Base-by-base conservation (phyloP, 306 rosid species). In the Prunus kanzakura region DNA sequence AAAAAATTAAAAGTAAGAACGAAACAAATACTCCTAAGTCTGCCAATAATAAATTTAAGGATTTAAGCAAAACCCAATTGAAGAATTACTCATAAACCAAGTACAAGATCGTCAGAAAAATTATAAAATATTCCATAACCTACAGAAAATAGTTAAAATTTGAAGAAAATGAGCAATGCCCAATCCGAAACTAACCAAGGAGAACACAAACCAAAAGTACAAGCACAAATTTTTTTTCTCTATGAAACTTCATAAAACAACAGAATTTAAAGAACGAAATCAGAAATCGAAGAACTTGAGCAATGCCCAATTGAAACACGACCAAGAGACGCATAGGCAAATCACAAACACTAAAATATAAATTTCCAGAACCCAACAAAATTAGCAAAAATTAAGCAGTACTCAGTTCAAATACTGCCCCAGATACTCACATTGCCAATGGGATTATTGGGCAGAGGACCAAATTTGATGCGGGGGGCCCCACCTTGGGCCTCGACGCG, bases 401-500 rank as follows among this genome's bases (percentile, higher is more conserved):
- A 56, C 67, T 49, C 41, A n/a, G 46, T 20, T 78, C 62, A 41
- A 52, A 72, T 62, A 11, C 45, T 7, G 35, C 55, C 7, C 3
- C 25, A 64, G 19, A 62, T 73, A 83, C 94, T 79, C 79, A 92
- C 98, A 79, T 94, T 92, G 62, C 97, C 98, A 47, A 73, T 57
- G 46, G 93, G 58, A 79, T 85, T 88, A 12, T 82, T 80, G 0
- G 89, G 89, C 16, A 82, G 47, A 27, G 92, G 41, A 43, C 85
- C 97, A 74, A 90, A 95, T 78, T 95, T 95, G 84, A 95, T 84
- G 38, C 93, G 86, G 46, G 99, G 86, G 74, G 85, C 84, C 27
- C 97, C 97, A 49, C 92, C 97, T 56, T 84, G 91, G 56, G 93
- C 85, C 76, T 95, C 99, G 63, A 87, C 85, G 76, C 99, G 99